A percentile compares a stretch with the other conserved stretches of the same genome.
Conservation (phyloP, 2,329 filamentous ascomycete genomes). For the Colletotrichum truncatum region DNA sequence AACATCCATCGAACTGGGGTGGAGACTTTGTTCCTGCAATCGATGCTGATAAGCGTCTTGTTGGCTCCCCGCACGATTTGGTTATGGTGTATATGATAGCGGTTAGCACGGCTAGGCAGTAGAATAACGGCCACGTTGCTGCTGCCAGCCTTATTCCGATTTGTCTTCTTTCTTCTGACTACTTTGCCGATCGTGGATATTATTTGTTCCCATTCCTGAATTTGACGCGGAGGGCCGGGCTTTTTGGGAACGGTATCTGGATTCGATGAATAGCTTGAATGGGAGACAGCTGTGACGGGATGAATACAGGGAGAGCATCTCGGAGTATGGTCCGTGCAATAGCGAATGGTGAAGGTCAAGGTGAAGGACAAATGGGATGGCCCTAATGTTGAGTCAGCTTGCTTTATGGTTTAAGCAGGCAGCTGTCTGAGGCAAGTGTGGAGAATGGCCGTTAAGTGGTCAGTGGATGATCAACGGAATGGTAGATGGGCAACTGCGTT, state of each 20-base stretch:
- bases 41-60: constrained; percentile 8
- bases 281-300: too few relatives aligned
- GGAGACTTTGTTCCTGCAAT: background rate
- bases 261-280: too few relatives aligned
- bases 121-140: background rate
- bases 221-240: too few relatives aligned
- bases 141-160: background rate
- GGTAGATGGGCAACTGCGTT: background rate
- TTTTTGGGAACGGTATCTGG: too few relatives aligned
- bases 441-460: background rate
- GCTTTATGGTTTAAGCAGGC: background rate
- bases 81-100: background rate
- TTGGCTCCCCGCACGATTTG: constrained; percentile 8
- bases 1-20: background rate
- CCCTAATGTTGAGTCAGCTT: background rate
- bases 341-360: constrained; percentile 10
- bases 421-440: background rate
- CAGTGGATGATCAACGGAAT: background rate
- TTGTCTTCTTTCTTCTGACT: background rate
- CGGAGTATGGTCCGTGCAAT: background rate
- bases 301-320: background rate
- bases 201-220: background rate
- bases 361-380: background rate
- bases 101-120: constrained; percentile 16
- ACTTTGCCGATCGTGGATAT: background rate